Conservation (phyloP, 352 stramenopile species). For the Saprolegnia diclina region DNA sequence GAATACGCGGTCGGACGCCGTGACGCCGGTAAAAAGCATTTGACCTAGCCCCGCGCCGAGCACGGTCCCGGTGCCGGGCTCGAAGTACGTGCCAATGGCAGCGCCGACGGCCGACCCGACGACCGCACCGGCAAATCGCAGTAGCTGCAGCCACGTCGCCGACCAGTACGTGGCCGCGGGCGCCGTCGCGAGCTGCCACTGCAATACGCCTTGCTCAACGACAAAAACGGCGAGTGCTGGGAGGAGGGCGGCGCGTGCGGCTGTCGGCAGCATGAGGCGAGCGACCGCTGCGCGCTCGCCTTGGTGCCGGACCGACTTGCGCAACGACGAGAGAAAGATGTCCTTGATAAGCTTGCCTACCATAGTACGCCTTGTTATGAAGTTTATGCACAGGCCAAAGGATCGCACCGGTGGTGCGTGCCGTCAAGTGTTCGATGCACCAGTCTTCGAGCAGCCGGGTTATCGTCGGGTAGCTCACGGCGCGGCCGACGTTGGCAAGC, state of each 20-base stretch:
- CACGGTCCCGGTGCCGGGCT: not conserved
- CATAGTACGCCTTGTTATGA: not conserved
- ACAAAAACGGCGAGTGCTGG: conserved; percentile 5
- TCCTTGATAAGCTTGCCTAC: conserved; percentile 18
- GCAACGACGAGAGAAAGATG: conserved; percentile 17
- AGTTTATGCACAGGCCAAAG: not conserved
- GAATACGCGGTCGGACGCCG: not conserved
- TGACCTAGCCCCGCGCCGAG: conserved; percentile 2
- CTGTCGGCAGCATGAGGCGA: conserved; percentile 13
- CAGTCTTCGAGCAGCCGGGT: conserved; percentile 15
- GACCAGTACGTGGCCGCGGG: not conserved
- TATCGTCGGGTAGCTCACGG: conserved; percentile 17
- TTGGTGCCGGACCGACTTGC: conserved; percentile 20
- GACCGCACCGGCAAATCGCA: conserved; percentile 6
- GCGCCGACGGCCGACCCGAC: conserved; percentile 9
- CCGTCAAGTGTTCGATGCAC: not conserved
- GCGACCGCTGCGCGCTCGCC: not conserved
- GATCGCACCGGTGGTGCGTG: not conserved
- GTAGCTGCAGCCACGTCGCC: not conserved
- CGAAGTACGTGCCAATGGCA: conserved; percentile 2
- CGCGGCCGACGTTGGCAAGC: conserved; percentile 8
- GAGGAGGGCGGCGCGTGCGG: conserved; percentile 6
- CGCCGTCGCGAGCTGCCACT: not conserved
- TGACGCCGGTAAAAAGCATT: not conserved
- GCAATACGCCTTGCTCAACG: conserved; percentile 13